Evolutionary conservation across 78 protist genomes (phyloP).

Genomic region (Dictyostelium brefeldianum): DNA sequence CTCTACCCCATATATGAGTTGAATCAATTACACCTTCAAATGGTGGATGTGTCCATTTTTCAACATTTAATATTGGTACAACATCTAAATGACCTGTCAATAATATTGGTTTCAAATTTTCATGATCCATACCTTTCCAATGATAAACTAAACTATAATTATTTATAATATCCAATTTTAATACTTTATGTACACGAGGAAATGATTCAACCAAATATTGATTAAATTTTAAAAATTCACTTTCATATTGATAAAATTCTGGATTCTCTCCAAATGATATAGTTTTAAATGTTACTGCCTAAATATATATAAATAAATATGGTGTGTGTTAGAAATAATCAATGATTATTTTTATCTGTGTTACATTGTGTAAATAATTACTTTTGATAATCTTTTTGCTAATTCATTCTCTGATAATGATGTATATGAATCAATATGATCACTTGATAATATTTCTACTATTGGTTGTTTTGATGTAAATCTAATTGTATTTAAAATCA

Average conservation of each 20-base stretch:
- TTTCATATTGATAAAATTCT: conserved; percentile 6
- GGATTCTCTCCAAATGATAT: conserved; percentile 19
- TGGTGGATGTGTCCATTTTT: conserved; percentile 53
- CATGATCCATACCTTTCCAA: conserved; percentile 52
- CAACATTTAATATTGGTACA: conserved; percentile 43
- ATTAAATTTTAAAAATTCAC: conserved; percentile 32
- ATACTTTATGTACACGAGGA: conserved; percentile 28
- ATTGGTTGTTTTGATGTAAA: conserved; percentile 75
- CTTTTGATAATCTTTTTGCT: conserved; percentile 40
- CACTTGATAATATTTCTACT: conserved; percentile 2
- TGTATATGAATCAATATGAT: conserved; percentile 49
- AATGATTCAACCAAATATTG: conserved; percentile 32
- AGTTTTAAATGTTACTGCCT: conserved; percentile 52
- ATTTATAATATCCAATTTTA: conserved; percentile 11
- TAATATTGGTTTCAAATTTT: conserved; percentile 36
- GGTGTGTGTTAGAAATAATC: too few species aligned
- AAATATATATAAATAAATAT: background rate
- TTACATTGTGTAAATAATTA: background rate
- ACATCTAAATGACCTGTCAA: conserved; percentile 51
- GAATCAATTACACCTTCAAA: conserved; percentile 40
- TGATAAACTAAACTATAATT: conserved; percentile 23
- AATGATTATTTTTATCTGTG: background rate
- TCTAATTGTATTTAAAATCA: conserved; percentile 39
- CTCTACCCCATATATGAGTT: conserved; percentile 65
- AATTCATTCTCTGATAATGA: conserved; percentile 23